Conservation (phyloP, 2,329 filamentous ascomycete species). For the Sphaerulina musiva region DNA sequence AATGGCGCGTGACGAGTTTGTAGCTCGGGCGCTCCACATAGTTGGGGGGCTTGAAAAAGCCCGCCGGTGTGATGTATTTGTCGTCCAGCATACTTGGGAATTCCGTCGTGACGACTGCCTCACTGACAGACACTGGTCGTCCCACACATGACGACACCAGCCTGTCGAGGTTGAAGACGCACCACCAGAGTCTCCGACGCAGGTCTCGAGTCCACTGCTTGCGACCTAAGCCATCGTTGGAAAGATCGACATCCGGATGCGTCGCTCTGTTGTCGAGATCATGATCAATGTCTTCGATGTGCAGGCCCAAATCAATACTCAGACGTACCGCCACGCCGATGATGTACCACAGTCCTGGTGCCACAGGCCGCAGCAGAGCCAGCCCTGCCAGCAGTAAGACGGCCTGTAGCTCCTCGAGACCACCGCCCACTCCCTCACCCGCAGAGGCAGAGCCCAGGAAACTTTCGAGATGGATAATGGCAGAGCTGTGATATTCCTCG, state of each 20-base stretch:
- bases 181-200: slow-evolving; percentile 88
- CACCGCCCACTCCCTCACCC: slow-evolving; percentile 68
- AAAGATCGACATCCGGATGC: slow-evolving; percentile 14
- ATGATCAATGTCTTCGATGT: slow-evolving; percentile 74
- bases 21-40: slow-evolving; percentile 61
- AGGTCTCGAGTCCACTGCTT: slow-evolving; percentile 82
- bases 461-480: slow-evolving; percentile 82
- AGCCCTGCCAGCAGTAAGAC: slow-evolving; percentile 86
- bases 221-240: slow-evolving; percentile 46
- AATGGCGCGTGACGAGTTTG: slow-evolving; percentile 86
- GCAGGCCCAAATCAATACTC: slow-evolving; percentile 83
- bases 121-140: slow-evolving; percentile 87
- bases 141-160: slow-evolving; percentile 92
- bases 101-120: slow-evolving; percentile 91
- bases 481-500: slow-evolving; percentile 93
- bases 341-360: slow-evolving; percentile 94
- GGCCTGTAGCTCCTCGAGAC: slow-evolving; percentile 86
- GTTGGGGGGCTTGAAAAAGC: slow-evolving; percentile 58
- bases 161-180: slow-evolving; percentile 84
- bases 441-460: slow-evolving; percentile 64
- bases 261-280: slow-evolving; percentile 43
- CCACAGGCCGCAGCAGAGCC: slow-evolving; percentile 81
- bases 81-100: slow-evolving; percentile 88
- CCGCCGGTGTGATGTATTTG: slow-evolving; percentile 72
- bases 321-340: slow-evolving; percentile 86